phyloP scores from a whole-genome alignment of 2,329 filamentous ascomycete genomes.

The Rachicladosporium sp. region DNA sequence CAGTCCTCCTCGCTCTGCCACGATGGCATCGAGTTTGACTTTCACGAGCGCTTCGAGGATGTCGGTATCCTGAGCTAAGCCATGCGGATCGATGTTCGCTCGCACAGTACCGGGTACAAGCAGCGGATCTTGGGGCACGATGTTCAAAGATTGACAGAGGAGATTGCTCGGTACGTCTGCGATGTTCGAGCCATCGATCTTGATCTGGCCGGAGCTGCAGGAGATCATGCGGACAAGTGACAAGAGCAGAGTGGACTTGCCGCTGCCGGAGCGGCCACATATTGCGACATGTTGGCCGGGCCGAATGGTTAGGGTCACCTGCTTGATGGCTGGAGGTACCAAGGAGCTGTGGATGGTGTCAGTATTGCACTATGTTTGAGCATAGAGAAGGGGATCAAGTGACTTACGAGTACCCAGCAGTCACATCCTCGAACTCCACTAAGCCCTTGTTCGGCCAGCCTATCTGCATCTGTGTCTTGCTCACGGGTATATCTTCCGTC shows the following conservation, averaged over 20 bases:
- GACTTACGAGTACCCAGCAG: no score
- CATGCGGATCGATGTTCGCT: slow-evolving; percentile 65
- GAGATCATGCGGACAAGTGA: slow-evolving; percentile 39
- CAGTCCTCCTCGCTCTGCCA: slow-evolving; percentile 30
- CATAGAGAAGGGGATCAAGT: no score
- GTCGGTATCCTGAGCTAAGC: slow-evolving; percentile 54
- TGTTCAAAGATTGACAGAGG: slow-evolving; percentile 38
- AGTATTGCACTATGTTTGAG: no score
- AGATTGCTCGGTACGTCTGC: no score
- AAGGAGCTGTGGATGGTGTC: no score
- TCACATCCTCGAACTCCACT: no score
- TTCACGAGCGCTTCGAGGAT: slow-evolving; percentile 57
- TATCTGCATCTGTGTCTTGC: no score
- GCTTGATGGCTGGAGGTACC: neutral
- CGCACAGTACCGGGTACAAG: slow-evolving; percentile 69
- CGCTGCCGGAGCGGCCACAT: slow-evolving; percentile 11
- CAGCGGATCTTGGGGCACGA: slow-evolving; percentile 74
- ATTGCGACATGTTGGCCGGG: slow-evolving; percentile 34
- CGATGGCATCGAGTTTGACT: slow-evolving; percentile 37
- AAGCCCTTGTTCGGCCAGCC: no score
- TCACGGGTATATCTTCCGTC: no score
- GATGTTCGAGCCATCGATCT: slow-evolving; percentile 38
- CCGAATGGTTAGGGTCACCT: neutral
- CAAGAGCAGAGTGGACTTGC: slow-evolving; percentile 27
- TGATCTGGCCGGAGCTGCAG: slow-evolving; percentile 30